Conservation (phyloP, 352 stramenopile species). For the Phytophthora europaea region DNA sequence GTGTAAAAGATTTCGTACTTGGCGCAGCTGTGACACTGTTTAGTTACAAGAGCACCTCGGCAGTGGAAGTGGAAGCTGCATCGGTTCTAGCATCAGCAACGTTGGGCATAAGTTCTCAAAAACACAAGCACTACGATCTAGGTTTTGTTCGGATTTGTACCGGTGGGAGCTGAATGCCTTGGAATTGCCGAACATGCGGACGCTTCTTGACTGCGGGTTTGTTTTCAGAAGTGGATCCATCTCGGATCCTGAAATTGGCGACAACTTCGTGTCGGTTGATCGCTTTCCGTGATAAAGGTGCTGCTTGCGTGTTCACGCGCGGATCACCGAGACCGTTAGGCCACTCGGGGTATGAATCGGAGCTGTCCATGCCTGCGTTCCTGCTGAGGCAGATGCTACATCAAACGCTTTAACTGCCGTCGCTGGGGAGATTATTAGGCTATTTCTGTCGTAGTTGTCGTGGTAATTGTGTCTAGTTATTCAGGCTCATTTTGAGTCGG, state of each 20-base stretch:
- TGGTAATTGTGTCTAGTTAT: background rate
- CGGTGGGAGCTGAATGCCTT: constrained; percentile 29
- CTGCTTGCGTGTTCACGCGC: constrained; percentile 32
- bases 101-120: background rate
- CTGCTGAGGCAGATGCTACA: background rate
- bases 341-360: constrained; percentile 69
- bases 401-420: background rate
- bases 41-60: constrained; percentile 54
- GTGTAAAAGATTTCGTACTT: constrained; percentile 49
- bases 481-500: constrained; percentile 6
- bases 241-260: constrained; percentile 45
- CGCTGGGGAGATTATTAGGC: background rate
- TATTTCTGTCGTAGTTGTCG: constrained; percentile 4
- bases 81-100: constrained; percentile 30
- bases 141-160: constrained; percentile 7
- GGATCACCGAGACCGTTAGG: constrained; percentile 62
- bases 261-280: constrained; percentile 53
- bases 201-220: constrained; percentile 26
- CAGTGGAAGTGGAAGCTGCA: constrained; percentile 74
- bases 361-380: constrained; percentile 21
- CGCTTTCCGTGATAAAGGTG: background rate
- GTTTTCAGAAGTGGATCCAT: constrained; percentile 3
- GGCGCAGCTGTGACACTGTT: constrained; percentile 72
- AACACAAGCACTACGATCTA: background rate
- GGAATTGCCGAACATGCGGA: constrained; percentile 35